phyloP scores from a whole-genome alignment of 2,329 filamentous ascomycete genomes.

The Nectriaceae sp. region DNA sequence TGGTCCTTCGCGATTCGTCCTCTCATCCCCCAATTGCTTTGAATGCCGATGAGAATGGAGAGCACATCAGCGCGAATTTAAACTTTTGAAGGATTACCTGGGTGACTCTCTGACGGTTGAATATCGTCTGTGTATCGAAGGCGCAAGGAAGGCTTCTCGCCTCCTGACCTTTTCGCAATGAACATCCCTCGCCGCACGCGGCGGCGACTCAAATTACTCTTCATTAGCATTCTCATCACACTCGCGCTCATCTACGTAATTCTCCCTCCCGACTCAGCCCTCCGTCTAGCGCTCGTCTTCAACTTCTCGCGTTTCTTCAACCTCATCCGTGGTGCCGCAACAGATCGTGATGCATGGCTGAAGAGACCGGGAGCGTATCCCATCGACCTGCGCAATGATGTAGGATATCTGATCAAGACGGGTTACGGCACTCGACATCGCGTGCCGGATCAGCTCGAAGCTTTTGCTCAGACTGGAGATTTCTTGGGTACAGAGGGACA shows the following conservation, averaged over 20 bases:
- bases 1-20: too few relatives aligned
- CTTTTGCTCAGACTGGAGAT: conserved; percentile 36
- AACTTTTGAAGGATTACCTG: background rate
- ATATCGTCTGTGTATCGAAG: background rate
- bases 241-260: conserved; percentile 29
- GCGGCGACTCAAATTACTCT: conserved; percentile 29
- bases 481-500: conserved; percentile 40
- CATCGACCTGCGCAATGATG: conserved; percentile 47
- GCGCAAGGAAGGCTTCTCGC: background rate
- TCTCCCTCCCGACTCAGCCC: conserved; percentile 35
- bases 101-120: background rate
- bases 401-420: conserved; percentile 56
- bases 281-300: conserved; percentile 37
- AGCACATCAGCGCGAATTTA: background rate
- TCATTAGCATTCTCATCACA: conserved; percentile 25
- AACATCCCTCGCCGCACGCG: conserved; percentile 30
- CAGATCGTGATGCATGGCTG: conserved; percentile 44
- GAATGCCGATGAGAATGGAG: background rate
- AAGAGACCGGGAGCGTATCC: conserved; percentile 41
- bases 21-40: too few relatives aligned
- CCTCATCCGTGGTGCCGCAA: conserved; percentile 28
- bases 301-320: conserved; percentile 35
- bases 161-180: conserved; percentile 12
- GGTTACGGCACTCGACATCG: conserved; percentile 56
- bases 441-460: conserved; percentile 48